Percentiles rank a stretch among this genome's conserved stretches.
These are phyloP conservation scores for Thermoascus crustaceus DNA, from an alignment of 2,329 filamentous ascomycete genomes.

Conservation along the genomic window DNA sequence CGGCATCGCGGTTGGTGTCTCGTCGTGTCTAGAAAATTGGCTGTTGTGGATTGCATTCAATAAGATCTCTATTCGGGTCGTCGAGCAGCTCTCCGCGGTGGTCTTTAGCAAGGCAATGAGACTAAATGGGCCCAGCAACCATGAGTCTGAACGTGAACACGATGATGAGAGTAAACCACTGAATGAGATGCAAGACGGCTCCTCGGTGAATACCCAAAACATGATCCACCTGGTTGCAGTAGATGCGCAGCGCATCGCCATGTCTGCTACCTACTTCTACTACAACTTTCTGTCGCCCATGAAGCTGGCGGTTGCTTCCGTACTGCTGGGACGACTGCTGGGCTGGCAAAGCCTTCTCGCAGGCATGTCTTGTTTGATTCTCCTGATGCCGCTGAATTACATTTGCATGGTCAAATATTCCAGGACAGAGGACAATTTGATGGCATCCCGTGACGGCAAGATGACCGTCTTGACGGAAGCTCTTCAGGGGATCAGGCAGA, in stretches of 20 bases:
- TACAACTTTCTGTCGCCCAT: constrained; percentile 55
- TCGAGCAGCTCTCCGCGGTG: constrained; percentile 59
- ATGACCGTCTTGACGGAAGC: constrained; percentile 69
- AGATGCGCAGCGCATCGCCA: constrained; percentile 60
- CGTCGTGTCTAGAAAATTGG: constrained; percentile 53
- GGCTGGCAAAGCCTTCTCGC: constrained; percentile 62
- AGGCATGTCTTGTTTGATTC: constrained; percentile 55
- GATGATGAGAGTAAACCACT: constrained; percentile 43
- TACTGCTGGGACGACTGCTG: constrained; percentile 61
- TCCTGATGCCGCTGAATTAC: constrained; percentile 62
- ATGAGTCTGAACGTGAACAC: constrained; percentile 28
- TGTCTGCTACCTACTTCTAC: constrained; percentile 60
- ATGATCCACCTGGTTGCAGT: constrained; percentile 74
- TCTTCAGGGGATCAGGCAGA: constrained; percentile 70
- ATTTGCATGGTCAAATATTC: constrained; percentile 58
- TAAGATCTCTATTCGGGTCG: constrained; percentile 54
- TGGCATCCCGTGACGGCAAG: constrained; percentile 69
- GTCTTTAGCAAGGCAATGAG: constrained; percentile 68
- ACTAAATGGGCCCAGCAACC: constrained; percentile 32
- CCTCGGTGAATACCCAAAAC: constrained; percentile 55
- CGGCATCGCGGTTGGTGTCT: constrained; percentile 48
- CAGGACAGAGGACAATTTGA: constrained; percentile 57
- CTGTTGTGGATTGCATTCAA: constrained; percentile 57
- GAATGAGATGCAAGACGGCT: no score
- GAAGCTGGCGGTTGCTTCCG: constrained; percentile 58